phyloP scores from a whole-genome alignment of 768 basidiomycete species.

The Russula griseocarnosa region DNA sequence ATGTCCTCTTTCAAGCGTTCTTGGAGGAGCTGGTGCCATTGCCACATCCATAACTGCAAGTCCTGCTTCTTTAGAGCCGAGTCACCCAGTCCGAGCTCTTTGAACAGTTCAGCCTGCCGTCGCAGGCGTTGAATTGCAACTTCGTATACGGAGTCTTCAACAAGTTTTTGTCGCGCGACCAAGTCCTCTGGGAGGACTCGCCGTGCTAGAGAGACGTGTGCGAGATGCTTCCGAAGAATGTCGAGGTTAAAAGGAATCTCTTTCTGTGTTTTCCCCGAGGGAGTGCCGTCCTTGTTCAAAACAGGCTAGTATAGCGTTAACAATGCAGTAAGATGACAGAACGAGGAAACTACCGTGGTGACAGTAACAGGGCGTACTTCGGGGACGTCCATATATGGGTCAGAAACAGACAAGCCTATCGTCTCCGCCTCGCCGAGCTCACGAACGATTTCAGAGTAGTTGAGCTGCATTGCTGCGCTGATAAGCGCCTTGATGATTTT shows the following conservation, averaged over 20 bases:
- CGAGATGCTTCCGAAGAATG: conserved; percentile 65
- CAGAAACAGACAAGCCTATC: conserved; percentile 39
- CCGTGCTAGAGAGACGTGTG: conserved; percentile 57
- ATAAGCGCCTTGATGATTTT: conserved; percentile 55
- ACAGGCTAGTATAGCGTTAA: conserved; percentile 9
- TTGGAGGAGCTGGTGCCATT: conserved; percentile 69
- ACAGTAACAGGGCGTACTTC: conserved; percentile 59
- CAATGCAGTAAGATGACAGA: conserved; percentile 2
- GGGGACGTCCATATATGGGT: conserved; percentile 51
- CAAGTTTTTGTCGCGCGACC: conserved; percentile 69
- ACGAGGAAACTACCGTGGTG: conserved; percentile 35
- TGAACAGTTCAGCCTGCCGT: conserved; percentile 57
- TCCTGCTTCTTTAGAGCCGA: conserved; percentile 45
- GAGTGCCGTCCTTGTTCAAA: conserved; percentile 28
- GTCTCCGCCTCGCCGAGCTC: conserved; percentile 56
- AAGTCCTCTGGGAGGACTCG: conserved; percentile 62
- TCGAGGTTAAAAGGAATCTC: conserved; percentile 70
- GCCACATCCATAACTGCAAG: conserved; percentile 79
- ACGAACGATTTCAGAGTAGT: conserved; percentile 46
- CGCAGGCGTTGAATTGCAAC: conserved; percentile 69
- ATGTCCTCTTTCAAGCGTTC: conserved; percentile 51
- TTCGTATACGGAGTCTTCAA: conserved; percentile 84
- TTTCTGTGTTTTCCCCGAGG: conserved; percentile 27
- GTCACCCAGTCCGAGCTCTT: conserved; percentile 52
- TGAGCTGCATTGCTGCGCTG: conserved; percentile 54